These are phyloP conservation scores for Euphrasia arctica DNA, from an alignment of 305 asterid genomes.

Conservation along the genomic window DNA sequence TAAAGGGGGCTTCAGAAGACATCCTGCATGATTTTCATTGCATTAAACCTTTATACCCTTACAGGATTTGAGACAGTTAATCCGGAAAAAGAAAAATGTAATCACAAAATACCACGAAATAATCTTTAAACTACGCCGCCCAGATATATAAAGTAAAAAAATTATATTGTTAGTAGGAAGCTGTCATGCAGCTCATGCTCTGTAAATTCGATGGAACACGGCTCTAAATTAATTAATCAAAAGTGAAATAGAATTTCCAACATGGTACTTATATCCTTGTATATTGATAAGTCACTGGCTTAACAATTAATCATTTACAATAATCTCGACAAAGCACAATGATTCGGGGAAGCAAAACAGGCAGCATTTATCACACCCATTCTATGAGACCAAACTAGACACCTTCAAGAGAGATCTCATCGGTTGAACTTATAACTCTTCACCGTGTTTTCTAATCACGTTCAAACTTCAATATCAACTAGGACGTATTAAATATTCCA, in stretches of 20 bases:
- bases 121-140: not conserved
- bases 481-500: not conserved
- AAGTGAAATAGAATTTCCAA: not conserved
- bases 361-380: not conserved
- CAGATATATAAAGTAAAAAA: not conserved
- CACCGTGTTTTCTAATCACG: not conserved
- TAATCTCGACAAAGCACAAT: not conserved
- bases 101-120: not conserved
- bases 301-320: not conserved
- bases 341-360: not conserved
- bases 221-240: not conserved
- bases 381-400: not conserved
- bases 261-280: not conserved
- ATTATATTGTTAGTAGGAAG: no score
- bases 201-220: not conserved
- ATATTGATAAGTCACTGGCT: not conserved
- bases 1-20: conserved; percentile 2
- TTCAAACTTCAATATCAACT: not conserved
- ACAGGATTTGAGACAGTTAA: not conserved
- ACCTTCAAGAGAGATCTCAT: not conserved
- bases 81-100: not conserved
- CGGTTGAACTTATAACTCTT: not conserved
- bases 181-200: not conserved
- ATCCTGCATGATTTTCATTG: conserved; percentile 1
- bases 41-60: not conserved